Base-by-base conservation (phyloP, 257 asterid genomes). In the Ocimum tenuiflorum region DNA sequence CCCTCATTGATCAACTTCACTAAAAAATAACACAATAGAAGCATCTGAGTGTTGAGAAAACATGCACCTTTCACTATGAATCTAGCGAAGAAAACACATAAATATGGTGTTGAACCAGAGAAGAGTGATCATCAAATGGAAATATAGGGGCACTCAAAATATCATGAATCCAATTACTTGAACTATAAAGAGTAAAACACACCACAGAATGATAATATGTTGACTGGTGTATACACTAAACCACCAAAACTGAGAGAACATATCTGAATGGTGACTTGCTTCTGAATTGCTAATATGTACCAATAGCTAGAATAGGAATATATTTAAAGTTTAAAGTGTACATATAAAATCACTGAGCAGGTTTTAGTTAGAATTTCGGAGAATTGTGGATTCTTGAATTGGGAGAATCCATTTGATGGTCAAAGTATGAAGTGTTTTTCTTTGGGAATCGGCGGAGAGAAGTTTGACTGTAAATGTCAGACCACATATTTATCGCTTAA, bases 1-100 rank as follows among this genome's bases (percentile, higher is more conserved):
- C 61, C 72, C 56, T 61, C 79, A 71, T 60, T 65, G 54, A 61
- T 71, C 72, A 64, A 65, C 58, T 50, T 73, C 54, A 17, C 50
- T 22, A 57, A 68, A 35, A 20, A 54, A 46, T 56, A 19, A 57
- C 42, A 71, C n/a, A 14, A 71, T 18, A 27, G 24, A 49, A 63
- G 29, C 33, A 67, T 27, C 33, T 27, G 29, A 39, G 27, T 19
- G 35, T n/a, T n/a, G 19, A 54, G 60, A 17, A 3, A 64, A 13
- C 31, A 56, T 2, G 13, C 42, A 55, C 38, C 12, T 22, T 4
- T 36, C n/a, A 65, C 7, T 15, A 2, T 10, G n/a, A 9, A 29
- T n/a, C n/a, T n/a, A n/a, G n/a, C n/a, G n/a, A n/a, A n/a, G n/a
- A n/a, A n/a, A n/a, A n/a, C n/a, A n/a, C n/a, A n/a, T n/a, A n/a